Evolutionary conservation across 192 early-diverging fungal genomes (phyloP).

Genomic region (Geosiphon pyriformis): DNA sequence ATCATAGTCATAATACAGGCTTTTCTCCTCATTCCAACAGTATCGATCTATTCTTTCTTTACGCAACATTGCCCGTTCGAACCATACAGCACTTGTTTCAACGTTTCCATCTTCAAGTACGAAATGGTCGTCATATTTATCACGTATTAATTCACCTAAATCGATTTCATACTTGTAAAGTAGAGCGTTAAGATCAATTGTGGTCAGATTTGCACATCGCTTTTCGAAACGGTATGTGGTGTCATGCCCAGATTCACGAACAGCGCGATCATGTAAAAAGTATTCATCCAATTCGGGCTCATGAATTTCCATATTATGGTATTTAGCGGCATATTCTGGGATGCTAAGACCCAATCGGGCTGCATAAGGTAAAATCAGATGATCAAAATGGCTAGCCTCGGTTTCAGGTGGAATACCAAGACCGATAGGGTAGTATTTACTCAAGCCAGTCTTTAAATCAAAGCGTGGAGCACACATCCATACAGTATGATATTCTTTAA

Average conservation of each 20-base stretch:
- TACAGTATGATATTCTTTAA: constrained; percentile 89
- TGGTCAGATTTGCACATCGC: constrained; percentile 85
- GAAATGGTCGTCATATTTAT: constrained; percentile 53
- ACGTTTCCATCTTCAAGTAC: constrained; percentile 35
- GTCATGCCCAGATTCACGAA: constrained; percentile 96
- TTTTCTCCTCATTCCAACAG: constrained; percentile 75
- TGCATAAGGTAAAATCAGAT: constrained; percentile 80
- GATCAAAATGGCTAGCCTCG: constrained; percentile 85
- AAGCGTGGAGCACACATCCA: constrained; percentile 83
- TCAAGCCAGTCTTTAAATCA: constrained; percentile 70
- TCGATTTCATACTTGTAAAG: constrained; percentile 97
- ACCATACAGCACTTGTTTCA: constrained; percentile 55
- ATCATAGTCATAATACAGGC: constrained; percentile 91
- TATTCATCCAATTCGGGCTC: constrained; percentile 89
- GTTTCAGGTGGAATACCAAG: constrained; percentile 98
- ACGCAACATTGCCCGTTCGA: constrained; percentile 54
- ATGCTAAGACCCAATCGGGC: constrained; percentile 56
- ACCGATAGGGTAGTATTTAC: constrained; percentile 83
- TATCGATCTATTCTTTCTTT: constrained; percentile 68
- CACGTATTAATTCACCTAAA: constrained; percentile 66
- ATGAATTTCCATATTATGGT: constrained; percentile 58
- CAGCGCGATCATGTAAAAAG: constrained; percentile 96
- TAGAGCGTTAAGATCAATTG: constrained; percentile 88
- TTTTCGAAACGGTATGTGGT: constrained; percentile 92
- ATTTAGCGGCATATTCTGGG: constrained; percentile 67